Evolutionary conservation across 768 basidiomycete genomes (phyloP).

Genomic region (Lepiota brunneoincarnata): DNA sequence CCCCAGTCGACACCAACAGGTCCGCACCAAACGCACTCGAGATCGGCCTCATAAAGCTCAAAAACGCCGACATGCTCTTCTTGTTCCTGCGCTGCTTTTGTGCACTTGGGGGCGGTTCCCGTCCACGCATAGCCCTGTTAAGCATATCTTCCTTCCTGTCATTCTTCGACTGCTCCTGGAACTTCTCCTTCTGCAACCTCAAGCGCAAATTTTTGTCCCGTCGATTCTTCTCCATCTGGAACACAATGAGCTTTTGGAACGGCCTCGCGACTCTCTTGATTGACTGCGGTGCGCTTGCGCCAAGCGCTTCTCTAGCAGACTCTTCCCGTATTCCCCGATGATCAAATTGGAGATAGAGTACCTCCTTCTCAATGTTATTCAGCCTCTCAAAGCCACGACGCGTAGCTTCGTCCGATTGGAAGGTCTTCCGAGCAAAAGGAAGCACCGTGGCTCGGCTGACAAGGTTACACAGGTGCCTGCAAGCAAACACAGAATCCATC

Average conservation of each 20-base stretch:
- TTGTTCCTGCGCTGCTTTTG: conserved; percentile 82
- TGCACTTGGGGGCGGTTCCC: conserved; percentile 38
- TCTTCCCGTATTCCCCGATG: conserved; percentile 74
- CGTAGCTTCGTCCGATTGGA: conserved; percentile 54
- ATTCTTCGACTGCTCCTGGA: conserved; percentile 66
- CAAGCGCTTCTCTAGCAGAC: conserved; percentile 58
- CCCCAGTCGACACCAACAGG: conserved; percentile 32
- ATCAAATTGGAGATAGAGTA: conserved; percentile 60
- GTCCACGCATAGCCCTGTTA: conserved; percentile 70
- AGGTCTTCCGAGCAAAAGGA: conserved; percentile 38
- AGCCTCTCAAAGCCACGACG: conserved; percentile 73
- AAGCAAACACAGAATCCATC: conserved; percentile 13
- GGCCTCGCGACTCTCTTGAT: conserved; percentile 56
- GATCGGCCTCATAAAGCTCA: conserved; percentile 86
- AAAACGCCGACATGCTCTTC: conserved; percentile 84
- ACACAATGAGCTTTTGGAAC: conserved; percentile 60
- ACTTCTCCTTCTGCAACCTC: conserved; percentile 72
- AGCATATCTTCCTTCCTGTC: conserved; percentile 77
- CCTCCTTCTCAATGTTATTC: conserved; percentile 72
- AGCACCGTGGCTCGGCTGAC: conserved; percentile 52
- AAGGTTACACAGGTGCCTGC: conserved; percentile 66
- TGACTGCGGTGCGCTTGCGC: conserved; percentile 39
- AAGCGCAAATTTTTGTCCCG: conserved; percentile 70
- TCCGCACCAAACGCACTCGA: conserved; percentile 82
- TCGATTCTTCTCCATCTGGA: conserved; percentile 80